These are phyloP conservation scores for Coemansia sp. DNA, from an alignment of 192 early-diverging fungal genomes.

Conservation along the genomic window DNA sequence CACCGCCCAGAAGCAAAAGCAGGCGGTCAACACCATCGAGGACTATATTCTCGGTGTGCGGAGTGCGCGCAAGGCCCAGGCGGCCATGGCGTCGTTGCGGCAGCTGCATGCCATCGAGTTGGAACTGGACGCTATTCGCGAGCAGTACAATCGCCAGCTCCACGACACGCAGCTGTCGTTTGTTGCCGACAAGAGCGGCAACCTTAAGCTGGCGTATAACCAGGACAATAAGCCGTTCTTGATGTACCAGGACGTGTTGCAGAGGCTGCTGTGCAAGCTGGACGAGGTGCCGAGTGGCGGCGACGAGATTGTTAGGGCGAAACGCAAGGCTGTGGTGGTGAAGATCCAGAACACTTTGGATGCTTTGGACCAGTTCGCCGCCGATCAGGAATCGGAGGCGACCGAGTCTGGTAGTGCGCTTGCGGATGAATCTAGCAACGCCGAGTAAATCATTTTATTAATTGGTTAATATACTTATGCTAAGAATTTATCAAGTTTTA, in stretches of 20 bases:
- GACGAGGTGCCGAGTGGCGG: slow-evolving; percentile 33
- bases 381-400: slow-evolving; percentile 37
- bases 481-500: not conserved
- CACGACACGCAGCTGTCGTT: slow-evolving; percentile 46
- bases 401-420: slow-evolving; percentile 13
- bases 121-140: slow-evolving; percentile 32
- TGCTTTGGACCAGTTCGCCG: slow-evolving; percentile 36
- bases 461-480: not conserved
- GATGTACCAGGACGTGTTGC: slow-evolving; percentile 40
- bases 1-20: slow-evolving; percentile 3
- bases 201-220: slow-evolving; percentile 39
- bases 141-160: slow-evolving; percentile 35
- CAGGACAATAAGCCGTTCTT: slow-evolving; percentile 29
- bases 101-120: slow-evolving; percentile 20
- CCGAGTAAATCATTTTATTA: slow-evolving; percentile 9
- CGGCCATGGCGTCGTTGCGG: slow-evolving; percentile 9
- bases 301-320: slow-evolving; percentile 18
- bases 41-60: slow-evolving; percentile 21
- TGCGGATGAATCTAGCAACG: slow-evolving; percentile 35
- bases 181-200: slow-evolving; percentile 41
- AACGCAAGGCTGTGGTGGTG: slow-evolving; percentile 25
- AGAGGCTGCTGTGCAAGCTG: slow-evolving; percentile 21
- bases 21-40: slow-evolving; percentile 17
- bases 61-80: not conserved
- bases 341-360: slow-evolving; percentile 46